These are phyloP conservation scores for Colletotrichum simmondsii DNA, from an alignment of 2,329 filamentous ascomycete species.

Conservation along the genomic window DNA sequence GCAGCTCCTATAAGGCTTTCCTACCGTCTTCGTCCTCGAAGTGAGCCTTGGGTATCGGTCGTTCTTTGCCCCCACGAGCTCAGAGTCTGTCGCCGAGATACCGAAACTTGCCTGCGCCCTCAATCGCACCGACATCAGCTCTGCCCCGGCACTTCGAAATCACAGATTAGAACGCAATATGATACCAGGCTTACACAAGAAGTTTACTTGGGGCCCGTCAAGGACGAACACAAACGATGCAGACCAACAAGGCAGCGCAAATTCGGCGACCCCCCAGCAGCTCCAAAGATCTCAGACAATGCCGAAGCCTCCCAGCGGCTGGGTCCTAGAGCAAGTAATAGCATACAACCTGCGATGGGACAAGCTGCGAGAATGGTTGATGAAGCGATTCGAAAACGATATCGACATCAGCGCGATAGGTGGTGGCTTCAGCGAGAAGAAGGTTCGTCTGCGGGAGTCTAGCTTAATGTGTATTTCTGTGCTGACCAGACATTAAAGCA, in stretches of 20 bases:
- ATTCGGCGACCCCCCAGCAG: background rate
- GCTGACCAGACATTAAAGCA: background rate
- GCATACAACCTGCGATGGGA: background rate
- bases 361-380: background rate
- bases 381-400: background rate
- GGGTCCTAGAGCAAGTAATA: background rate
- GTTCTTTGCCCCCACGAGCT: too few species aligned
- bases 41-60: too few species aligned
- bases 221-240: background rate
- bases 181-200: too few species aligned
- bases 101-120: too few species aligned
- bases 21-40: too few species aligned
- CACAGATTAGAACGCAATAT: too few species aligned
- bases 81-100: too few species aligned
- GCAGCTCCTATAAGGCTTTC: too few species aligned
- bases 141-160: too few species aligned
- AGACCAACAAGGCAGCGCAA: background rate
- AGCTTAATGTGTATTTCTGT: background rate
- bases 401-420: background rate
- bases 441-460: background rate
- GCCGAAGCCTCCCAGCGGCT: background rate
- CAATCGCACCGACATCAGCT: too few species aligned
- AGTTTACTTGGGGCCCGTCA: too few species aligned
- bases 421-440: background rate
- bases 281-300: background rate